A percentile compares a stretch with the other conserved stretches of the same genome.
Evolutionary conservation across 371 early-diverging fungal species (phyloP).

Genomic region (Sporodiniella umbellata): DNA sequence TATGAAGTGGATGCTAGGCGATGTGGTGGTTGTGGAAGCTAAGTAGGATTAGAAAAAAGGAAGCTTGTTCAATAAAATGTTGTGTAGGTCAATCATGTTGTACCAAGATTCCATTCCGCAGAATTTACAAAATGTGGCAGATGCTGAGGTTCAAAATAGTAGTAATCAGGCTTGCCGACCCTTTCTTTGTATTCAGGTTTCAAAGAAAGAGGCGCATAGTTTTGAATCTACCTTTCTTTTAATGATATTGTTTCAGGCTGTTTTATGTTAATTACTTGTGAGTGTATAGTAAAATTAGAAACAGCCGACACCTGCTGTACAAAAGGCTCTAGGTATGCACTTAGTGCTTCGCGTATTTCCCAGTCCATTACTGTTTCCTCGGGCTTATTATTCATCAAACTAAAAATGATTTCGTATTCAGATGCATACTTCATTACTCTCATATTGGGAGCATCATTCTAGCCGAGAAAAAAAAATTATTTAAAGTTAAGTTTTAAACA

Average conservation of each 20-base stretch:
- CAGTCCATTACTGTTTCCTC: slow-evolving; percentile 57
- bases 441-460: slow-evolving; percentile 61
- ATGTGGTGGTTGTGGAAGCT: slow-evolving; percentile 80
- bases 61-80: not conserved
- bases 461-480: not conserved
- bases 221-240: slow-evolving; percentile 48
- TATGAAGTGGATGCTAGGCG: slow-evolving; percentile 84
- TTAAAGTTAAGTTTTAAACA: not conserved
- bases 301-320: slow-evolving; percentile 46
- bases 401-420: slow-evolving; percentile 75
- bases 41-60: slow-evolving; percentile 1
- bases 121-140: slow-evolving; percentile 84
- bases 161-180: slow-evolving; percentile 34
- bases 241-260: not conserved
- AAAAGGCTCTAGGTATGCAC: slow-evolving; percentile 51
- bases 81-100: no score
- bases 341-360: slow-evolving; percentile 68
- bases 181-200: slow-evolving; percentile 47
- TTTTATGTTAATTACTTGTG: slow-evolving; percentile 42
- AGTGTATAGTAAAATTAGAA: slow-evolving; percentile 55
- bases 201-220: slow-evolving; percentile 70
- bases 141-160: slow-evolving; percentile 53
- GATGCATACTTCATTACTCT: slow-evolving; percentile 72
- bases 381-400: slow-evolving; percentile 77
- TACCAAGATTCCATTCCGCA: slow-evolving; percentile 89